A percentile compares a stretch with the other conserved stretches of the same genome.
Conservation (phyloP, 257 asterid genomes). For the Scutellaria minor region DNA sequence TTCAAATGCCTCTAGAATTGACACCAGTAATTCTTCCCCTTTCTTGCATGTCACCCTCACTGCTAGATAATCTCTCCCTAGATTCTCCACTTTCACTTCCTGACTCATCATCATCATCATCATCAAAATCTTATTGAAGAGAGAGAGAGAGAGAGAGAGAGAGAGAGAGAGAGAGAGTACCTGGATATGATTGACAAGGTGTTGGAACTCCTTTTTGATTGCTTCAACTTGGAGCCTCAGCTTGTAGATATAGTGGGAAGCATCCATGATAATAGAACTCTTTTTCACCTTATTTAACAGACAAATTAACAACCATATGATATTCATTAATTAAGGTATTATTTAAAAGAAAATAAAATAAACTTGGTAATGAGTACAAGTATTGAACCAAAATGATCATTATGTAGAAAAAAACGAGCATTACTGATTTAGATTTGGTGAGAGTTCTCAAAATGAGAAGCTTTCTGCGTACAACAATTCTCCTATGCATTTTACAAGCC, state of each 20-base stretch:
- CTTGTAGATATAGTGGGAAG: conserved; percentile 64
- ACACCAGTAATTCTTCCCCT: conserved; percentile 48
- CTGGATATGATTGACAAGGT: conserved; percentile 55
- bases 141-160: conserved; percentile 34
- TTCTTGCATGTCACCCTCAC: conserved; percentile 72
- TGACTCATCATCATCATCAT: no score
- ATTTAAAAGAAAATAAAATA: neutral
- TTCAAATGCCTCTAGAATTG: conserved; percentile 67
- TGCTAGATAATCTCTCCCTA: conserved; percentile 43
- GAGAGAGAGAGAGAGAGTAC: conserved; percentile 43
- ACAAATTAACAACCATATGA: conserved; percentile 3
- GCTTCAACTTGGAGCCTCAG: conserved; percentile 73
- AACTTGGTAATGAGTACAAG: no score
- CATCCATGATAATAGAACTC: conserved; percentile 65
- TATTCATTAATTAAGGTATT: neutral
- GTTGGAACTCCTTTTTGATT: conserved; percentile 58
- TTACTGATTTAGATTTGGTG: conserved; percentile 77
- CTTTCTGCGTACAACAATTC: conserved; percentile 54
- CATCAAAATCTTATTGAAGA: conserved; percentile 20
- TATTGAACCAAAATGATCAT: neutral
- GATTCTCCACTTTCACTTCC: conserved; percentile 83
- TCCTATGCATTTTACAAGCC: conserved; percentile 51
- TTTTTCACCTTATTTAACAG: conserved; percentile 52
- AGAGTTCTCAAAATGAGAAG: conserved; percentile 58
- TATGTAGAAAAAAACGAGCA: neutral